Evolutionary conservation across 208 protist species (phyloP), one percentile per base, ranked within the genome.

Genomic region (Leishmania mexicana): DNA sequence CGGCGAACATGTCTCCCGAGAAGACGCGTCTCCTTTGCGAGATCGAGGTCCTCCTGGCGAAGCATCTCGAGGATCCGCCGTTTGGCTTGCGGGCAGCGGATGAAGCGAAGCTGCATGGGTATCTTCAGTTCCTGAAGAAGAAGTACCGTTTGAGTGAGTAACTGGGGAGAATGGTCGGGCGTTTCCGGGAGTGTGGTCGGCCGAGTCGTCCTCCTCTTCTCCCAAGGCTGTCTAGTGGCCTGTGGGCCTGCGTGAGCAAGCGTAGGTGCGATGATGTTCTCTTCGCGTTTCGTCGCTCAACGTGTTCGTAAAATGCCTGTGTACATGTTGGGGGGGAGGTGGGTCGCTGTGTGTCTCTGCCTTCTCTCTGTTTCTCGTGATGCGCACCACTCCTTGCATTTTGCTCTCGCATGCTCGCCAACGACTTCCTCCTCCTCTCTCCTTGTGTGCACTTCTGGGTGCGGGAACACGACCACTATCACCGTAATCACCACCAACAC

Each of bases 71-170:
- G 72, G 88, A 90, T 7, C 83, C 88, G 62, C 95, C 93, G 1
- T 96, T 97, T 80, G 95, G 95, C 15, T 85, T 97, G 3, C 87
- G 86, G 17, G 84, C 92, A 7, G 88, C 90, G 19, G 89, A 95
- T 71, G 92, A 92, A 53, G 53, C 79, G 28, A 94, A 95, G 65
- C 84, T 97, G 57, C 85, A 86, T 5, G 77, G 72, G 17, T 97
- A 95, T 68, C 85, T 95, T 21, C 64, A 89, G n/a, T 91, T 94
- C 75, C 51, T 95, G 28, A 94, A 92, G 68, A 77, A 83, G 24
- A 95, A 95, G 78, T 85, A 94, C 45, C 51, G 84, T 53, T 54
- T 62, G 17, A 28, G 13, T 10, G 78, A 79, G 68, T 87, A 75
- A 38, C 5, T 38, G 40, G 4, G 24, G 51, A 62, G 19, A 47